Evolutionary conservation across 2,329 filamentous ascomycete genomes (phyloP), one percentile per base, ranked within the genome.

Genomic region (Simplicillium aogashimaense): DNA sequence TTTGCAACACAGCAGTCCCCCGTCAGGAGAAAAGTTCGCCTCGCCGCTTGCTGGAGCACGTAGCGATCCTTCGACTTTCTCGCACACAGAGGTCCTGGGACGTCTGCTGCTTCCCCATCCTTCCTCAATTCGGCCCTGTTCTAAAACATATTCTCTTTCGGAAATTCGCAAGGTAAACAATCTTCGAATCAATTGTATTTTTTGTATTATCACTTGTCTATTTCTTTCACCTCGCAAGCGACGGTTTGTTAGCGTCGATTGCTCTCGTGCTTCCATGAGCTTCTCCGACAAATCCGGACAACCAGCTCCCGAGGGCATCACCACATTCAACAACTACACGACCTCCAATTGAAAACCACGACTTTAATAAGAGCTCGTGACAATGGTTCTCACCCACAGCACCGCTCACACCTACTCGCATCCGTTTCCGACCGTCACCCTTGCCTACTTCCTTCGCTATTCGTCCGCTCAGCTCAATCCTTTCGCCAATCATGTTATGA

Each of bases 361-460:
- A 35, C 31, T 14, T 14, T 37, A 35, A 35, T 41, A 41, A 41
- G 41, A 35, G 25, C 28, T 43, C 41, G 55, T 47, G 54, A 71
- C 56, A 41, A 79, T 79, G 75, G 75, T 79, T 47, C 72, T 79
- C 62, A 76, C 72, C 7, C 75, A 78, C 59, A 76, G 74, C 40
- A 79, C 76, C 52, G 78, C 74, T 63, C 82, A 85, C 59, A 76
- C 73, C 53, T 88, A 89, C 70, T 73, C 80, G 48, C 86, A 90
- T 63, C 81, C 83, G 37, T 90, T 90, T 66, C 80, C 84, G 46
- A 85, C 85, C 58, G 86, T 92, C 46, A 87, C 85, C 37, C 81
- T 92, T 60, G 86, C 86, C 65, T 92, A 87, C 72, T 92, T 90
- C 65, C 81, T 92, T 37, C 84, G 86, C 49, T 92, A 92, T 64